phyloP scores from a whole-genome alignment of 2,329 filamentous ascomycete genomes.

The Amesomyces nigricolor region DNA sequence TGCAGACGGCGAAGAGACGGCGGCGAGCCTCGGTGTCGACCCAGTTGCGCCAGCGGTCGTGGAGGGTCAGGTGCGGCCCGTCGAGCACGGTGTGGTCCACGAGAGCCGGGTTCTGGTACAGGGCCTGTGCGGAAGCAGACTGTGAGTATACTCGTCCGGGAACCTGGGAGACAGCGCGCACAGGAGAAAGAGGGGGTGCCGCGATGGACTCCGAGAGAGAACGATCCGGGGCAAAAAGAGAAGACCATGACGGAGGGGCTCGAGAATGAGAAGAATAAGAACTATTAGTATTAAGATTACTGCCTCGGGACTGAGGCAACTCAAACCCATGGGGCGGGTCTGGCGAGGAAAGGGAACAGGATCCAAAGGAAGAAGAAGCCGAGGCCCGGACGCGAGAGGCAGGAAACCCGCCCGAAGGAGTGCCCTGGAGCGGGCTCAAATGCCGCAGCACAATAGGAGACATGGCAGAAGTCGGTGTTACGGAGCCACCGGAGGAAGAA shows the following conservation, averaged over 20 bases:
- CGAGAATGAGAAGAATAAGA: constrained; percentile 11
- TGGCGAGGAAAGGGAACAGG: constrained; percentile 18
- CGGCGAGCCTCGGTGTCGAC: constrained; percentile 46
- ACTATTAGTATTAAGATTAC: constrained; percentile 20
- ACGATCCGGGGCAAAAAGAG: constrained; percentile 22
- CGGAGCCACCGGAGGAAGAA: constrained; percentile 22
- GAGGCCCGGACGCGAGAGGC: constrained; percentile 23
- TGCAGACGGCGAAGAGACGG: constrained; percentile 51
- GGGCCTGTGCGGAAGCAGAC: constrained; percentile 27
- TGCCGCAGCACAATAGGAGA: constrained; percentile 20
- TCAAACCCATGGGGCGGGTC: constrained; percentile 14
- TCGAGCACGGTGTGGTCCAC: constrained; percentile 23
- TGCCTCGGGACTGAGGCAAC: constrained; percentile 13
- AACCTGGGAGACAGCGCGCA: constrained; percentile 13
- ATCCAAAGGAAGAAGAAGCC: constrained; percentile 16
- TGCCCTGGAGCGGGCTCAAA: constrained; percentile 16
- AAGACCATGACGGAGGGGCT: constrained; percentile 22
- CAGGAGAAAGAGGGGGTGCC: constrained; percentile 18
- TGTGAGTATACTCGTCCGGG: constrained; percentile 30
- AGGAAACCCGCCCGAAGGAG: constrained; percentile 21
- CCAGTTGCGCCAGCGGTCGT: constrained; percentile 46
- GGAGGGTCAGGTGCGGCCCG: constrained; percentile 18
- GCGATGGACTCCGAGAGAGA: constrained; percentile 13
- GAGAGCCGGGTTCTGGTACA: constrained; percentile 26
- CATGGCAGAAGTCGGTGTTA: constrained; percentile 18